Percentiles rank a stretch among this genome's conserved stretches.
Evolutionary conservation across 345 rosid genomes (phyloP).

Genomic region (Erysimum cheiranthoides): DNA sequence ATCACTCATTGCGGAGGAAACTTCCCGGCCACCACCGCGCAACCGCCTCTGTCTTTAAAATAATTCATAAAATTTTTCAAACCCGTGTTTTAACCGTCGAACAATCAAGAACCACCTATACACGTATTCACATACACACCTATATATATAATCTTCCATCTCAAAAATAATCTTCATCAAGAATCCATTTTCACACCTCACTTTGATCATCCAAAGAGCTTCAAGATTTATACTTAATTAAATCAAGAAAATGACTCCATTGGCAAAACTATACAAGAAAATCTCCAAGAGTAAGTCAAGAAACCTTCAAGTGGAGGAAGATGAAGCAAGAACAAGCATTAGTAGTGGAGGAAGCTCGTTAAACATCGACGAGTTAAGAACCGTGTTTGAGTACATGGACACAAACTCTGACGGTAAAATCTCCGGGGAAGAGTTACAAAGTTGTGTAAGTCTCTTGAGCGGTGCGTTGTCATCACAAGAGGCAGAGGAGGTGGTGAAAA

Average conservation of each 20-base stretch:
- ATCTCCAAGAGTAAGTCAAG: conserved; percentile 39
- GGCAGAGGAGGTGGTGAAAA: conserved; percentile 56
- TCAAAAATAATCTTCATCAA: neutral
- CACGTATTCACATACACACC: conserved; percentile 16
- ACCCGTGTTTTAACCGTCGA: conserved; percentile 41
- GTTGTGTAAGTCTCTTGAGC: conserved; percentile 55
- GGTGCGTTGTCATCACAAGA: conserved; percentile 53
- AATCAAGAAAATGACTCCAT: conserved; percentile 28
- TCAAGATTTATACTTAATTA: neutral
- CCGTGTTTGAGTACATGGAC: conserved; percentile 61
- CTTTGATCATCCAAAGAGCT: neutral
- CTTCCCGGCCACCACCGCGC: conserved; percentile 45
- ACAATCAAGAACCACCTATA: conserved; percentile 6
- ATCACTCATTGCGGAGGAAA: conserved; percentile 29
- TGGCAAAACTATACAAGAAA: conserved; percentile 38
- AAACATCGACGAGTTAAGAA: conserved; percentile 37
- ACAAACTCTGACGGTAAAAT: conserved; percentile 63
- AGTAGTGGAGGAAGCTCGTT: conserved; percentile 19
- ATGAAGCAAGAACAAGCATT: conserved; percentile 13
- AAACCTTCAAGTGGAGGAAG: conserved; percentile 6
- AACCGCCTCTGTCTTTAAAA: conserved; percentile 41
- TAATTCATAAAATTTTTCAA: conserved; percentile 18
- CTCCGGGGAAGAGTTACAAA: conserved; percentile 58
- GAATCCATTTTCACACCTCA: neutral
- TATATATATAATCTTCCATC: conserved; percentile 24